phyloP scores from a whole-genome alignment of 169 alveolate species.

The Plasmodium chabaudi region DNA sequence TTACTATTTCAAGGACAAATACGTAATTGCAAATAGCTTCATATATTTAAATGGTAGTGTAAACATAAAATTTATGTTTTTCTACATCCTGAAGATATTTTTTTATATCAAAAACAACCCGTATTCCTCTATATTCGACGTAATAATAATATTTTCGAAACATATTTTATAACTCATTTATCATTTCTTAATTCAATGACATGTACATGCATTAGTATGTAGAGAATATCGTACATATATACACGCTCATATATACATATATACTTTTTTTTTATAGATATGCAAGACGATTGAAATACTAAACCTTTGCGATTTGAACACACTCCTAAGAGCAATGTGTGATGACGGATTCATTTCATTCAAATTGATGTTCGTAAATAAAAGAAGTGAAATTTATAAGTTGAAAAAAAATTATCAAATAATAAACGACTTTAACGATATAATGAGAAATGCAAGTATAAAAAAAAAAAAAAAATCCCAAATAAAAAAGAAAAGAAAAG shows the following conservation, averaged over 20 bases:
- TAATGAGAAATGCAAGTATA: slow-evolving; percentile 7
- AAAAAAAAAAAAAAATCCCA: slow-evolving; percentile 11
- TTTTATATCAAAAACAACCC: slow-evolving; percentile 62
- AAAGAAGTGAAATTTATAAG: slow-evolving; percentile 63
- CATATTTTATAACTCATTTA: neutral
- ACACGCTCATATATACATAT: neutral
- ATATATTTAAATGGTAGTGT: slow-evolving; percentile 50
- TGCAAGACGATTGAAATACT: slow-evolving; percentile 46
- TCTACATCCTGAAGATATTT: slow-evolving; percentile 47
- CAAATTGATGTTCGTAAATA: slow-evolving; percentile 52
- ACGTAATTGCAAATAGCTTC: slow-evolving; percentile 40
- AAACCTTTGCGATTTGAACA: slow-evolving; percentile 46
- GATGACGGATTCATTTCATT: slow-evolving; percentile 46
- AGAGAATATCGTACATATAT: neutral
- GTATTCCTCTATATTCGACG: slow-evolving; percentile 67
- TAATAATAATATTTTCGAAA: slow-evolving; percentile 8
- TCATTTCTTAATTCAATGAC: neutral
- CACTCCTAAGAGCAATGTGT: slow-evolving; percentile 60
- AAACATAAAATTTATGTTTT: slow-evolving; percentile 63
- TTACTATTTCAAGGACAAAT: slow-evolving; percentile 60
- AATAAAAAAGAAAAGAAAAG: neutral
- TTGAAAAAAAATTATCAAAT: slow-evolving; percentile 55
- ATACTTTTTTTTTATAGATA: slow-evolving; percentile 23
- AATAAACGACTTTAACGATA: slow-evolving; percentile 32
- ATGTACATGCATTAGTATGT: neutral